These are phyloP conservation scores for Populus hybrid DNA, from an alignment of 441 rosid species.

Conservation along the genomic window DNA sequence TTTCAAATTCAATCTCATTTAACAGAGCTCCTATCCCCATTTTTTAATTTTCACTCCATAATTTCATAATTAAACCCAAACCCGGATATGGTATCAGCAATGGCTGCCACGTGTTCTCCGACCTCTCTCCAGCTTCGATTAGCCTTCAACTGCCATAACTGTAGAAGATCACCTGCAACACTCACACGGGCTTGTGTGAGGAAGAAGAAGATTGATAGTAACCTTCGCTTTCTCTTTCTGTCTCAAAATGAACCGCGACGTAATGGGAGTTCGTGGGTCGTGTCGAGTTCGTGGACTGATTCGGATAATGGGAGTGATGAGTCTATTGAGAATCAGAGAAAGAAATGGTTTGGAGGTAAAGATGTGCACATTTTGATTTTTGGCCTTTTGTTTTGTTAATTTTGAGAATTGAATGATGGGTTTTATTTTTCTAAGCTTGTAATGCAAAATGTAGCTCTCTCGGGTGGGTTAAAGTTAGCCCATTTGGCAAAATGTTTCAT, in stretches of 20 bases:
- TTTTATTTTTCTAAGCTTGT: not conserved
- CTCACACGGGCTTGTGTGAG: constrained; percentile 26
- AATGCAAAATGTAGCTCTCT: not conserved
- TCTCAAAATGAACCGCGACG: constrained; percentile 28
- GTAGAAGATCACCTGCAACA: constrained; percentile 21
- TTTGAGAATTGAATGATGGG: not conserved
- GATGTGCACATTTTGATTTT: not conserved
- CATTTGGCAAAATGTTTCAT: not conserved
- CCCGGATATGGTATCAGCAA: constrained; percentile 20
- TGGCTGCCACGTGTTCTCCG: constrained; percentile 47
- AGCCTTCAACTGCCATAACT: constrained; percentile 32
- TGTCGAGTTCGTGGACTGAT: constrained; percentile 53
- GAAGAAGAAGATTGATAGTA: constrained; percentile 31
- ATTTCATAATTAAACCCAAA: not conserved
- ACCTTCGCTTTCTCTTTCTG: constrained; percentile 25
- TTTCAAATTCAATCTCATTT: not conserved
- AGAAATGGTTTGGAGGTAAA: constrained; percentile 52
- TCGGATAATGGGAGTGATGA: constrained; percentile 36
- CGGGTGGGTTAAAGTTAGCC: not conserved
- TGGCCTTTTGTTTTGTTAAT: not conserved
- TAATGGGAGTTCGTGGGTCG: constrained; percentile 27
- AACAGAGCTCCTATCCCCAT: not conserved
- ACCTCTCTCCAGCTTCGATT: constrained; percentile 71
- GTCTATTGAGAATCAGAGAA: constrained; percentile 34
- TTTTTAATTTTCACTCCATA: not conserved